Evolutionary conservation across 1,284 basidiomycete genomes (phyloP), one percentile per base, ranked within the genome.

Genomic region (Irpex sp.): DNA sequence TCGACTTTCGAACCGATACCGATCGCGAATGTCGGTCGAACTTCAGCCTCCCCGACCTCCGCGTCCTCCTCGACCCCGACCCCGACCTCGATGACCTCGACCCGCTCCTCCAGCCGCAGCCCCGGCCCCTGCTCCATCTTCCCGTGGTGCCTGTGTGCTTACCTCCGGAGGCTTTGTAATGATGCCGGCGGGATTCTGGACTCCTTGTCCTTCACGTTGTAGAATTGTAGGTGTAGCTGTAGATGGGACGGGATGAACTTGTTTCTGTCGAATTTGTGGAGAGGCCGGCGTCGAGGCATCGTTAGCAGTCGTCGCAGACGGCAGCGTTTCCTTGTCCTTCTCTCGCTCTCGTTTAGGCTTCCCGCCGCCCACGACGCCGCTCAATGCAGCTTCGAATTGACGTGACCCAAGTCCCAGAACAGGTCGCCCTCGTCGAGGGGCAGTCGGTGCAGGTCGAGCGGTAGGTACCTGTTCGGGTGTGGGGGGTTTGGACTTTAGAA

Each of bases 351-450:
- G 69, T 21, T 71, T 67, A n/a, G 70, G 44, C 67, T 74, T 64
- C 69, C 69, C 47, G 19, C 51, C 51, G 34, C 66, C 65, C 21
- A 62, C 84, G 0, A 81, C 84, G 2, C 85, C 82, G 63, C 72
- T 88, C 40, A 89, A 74, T 1, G 87, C 87, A 0, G 83, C 87
- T 68, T 88, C 87, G 62, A 89, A 86, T 57, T 87, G 85, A 21
- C 87, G 79, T n/a, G 82, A 83, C 0, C 79, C 85, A 9, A 87
- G 67, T 0, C 85, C 85, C 34, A 89, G 74, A 21, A 86, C 76
- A 2, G 87, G 86, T 5, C 87, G 82, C 6, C 72, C 67, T 47
- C 84, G 81, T 51, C 83, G 62, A 21, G 66, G 65, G 0, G 64
- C 47, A 4, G 69, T 64, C 8, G 69, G 54, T 2, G 66, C 64